Base-by-base conservation (phyloP, 805 yeast genomes). In the Kazachstania africana region DNA sequence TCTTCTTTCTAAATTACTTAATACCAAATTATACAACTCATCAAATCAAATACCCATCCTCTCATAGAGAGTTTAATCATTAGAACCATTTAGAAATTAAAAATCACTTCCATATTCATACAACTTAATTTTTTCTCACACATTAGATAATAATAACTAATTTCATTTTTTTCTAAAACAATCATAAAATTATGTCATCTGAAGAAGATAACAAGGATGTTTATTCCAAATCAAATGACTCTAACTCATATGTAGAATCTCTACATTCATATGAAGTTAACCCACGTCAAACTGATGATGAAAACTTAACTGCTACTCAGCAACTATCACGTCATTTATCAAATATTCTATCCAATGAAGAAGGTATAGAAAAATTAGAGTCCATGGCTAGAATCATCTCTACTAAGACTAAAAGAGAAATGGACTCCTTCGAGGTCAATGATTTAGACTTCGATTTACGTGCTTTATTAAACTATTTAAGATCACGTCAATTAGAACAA, bases 321-420 rank as follows among this genome's bases (percentile, higher is more conserved):
- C 36, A 34, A 29, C 16, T 34, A 17, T 34, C 36, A 4, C 29
- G 36, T 23, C 56, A 52, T 30, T 32, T 55, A 27, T 44, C 56
- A 4, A 42, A 48, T 20, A 50, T 55, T 32, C 32, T 55, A 15
- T 49, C 59, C 9, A 49, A 53, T 34, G 58, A 59, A 5, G 53
- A 54, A 6, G 61, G 63, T 33, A 47, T 57, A 5, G 53, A 53
- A 26, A 62, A 59, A 42, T 51, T 69, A 34, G 70, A 62, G 40
- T 57, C 71, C n/a, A 52, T 69, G 37, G 67, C 72, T 3, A 63
- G 71, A 53, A 63, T 63, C 26, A 42, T 69, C 26, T 68, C 74
- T 8, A 63, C 70, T 10, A 64, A 63, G 47, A 65, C 71, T 15
- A 63, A 63, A 35, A 59, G 57, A 24, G 63, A 68, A 38, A 52